Evolutionary conservation across 2,329 filamentous ascomycete species (phyloP).

Genomic region (Lasiodiplodia gonubiensis): DNA sequence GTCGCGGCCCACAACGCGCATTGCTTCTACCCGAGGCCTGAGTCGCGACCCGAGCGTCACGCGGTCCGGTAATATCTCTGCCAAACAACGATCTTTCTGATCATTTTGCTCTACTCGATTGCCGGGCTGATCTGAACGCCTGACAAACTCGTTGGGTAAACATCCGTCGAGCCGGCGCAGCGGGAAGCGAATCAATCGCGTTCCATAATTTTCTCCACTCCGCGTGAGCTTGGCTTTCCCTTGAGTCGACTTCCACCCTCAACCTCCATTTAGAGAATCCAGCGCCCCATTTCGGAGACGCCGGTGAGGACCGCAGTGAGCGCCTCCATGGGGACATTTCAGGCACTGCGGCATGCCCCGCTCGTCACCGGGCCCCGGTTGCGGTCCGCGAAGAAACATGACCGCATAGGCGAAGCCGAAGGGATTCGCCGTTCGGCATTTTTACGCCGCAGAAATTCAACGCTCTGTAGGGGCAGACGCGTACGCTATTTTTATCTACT

Average conservation of each 20-base stretch:
- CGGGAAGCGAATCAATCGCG: neutral
- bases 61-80: conserved; percentile 4
- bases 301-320: neutral
- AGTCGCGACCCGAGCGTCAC: conserved; percentile 8
- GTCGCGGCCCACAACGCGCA: conserved; percentile 14
- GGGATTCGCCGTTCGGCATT: conserved; percentile 12
- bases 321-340: neutral
- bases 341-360: conserved; percentile 13
- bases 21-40: conserved; percentile 15
- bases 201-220: conserved; percentile 13
- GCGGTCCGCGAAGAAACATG: conserved; percentile 5
- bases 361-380: neutral
- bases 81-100: conserved; percentile 15
- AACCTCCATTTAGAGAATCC: neutral
- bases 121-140: neutral
- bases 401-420: neutral
- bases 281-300: conserved; percentile 12
- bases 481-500: conserved; percentile 15
- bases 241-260: neutral
- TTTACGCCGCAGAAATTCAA: conserved; percentile 12
- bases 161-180: neutral
- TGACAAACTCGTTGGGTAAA: neutral
- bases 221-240: conserved; percentile 5
- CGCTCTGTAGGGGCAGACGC: neutral
- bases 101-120: neutral